Conservation (phyloP, 202 grass and related monocot genomes). For the Panicum virgatum region DNA sequence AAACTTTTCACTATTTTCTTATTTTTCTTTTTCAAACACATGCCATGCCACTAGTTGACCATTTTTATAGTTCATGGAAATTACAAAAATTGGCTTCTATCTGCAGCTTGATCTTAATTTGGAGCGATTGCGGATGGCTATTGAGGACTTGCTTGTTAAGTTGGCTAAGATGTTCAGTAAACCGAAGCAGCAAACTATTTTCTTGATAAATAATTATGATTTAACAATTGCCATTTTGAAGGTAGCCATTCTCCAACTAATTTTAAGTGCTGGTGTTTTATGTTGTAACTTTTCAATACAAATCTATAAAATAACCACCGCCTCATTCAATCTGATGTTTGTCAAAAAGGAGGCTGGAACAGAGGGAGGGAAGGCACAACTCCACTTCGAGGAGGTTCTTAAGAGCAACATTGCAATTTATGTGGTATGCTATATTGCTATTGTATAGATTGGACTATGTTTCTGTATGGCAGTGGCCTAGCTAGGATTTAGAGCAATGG, state of each 20-base stretch:
- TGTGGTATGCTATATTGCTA: constrained; percentile 91
- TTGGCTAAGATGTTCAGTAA: constrained; percentile 85
- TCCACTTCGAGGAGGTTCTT: constrained; percentile 92
- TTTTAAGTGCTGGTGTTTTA: not conserved
- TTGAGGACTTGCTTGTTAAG: constrained; percentile 89
- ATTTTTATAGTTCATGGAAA: not conserved
- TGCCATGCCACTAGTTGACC: constrained; percentile 3
- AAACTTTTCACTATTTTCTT: constrained; percentile 24
- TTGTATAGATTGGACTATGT: not conserved
- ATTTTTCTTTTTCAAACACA: not conserved
- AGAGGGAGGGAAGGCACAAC: constrained; percentile 80
- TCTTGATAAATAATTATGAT: constrained; percentile 98
- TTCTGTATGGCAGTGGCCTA: not conserved
- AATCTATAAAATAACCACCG: not conserved
- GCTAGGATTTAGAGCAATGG: too few relatives aligned
- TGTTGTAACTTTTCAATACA: not conserved
- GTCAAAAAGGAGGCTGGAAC: constrained; percentile 81
- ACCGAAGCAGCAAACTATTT: constrained; percentile 88
- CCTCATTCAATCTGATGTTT: constrained; percentile 23
- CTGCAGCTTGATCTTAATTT: constrained; percentile 94
- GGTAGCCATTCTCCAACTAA: constrained; percentile 42
- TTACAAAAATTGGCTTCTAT: constrained; percentile 31
- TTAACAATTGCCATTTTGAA: constrained; percentile 89
- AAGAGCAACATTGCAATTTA: constrained; percentile 98
- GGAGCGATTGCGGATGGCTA: constrained; percentile 86